Evolutionary conservation across 2,329 filamentous ascomycete genomes (phyloP).

Genomic region (Colletotrichum somersetense): DNA sequence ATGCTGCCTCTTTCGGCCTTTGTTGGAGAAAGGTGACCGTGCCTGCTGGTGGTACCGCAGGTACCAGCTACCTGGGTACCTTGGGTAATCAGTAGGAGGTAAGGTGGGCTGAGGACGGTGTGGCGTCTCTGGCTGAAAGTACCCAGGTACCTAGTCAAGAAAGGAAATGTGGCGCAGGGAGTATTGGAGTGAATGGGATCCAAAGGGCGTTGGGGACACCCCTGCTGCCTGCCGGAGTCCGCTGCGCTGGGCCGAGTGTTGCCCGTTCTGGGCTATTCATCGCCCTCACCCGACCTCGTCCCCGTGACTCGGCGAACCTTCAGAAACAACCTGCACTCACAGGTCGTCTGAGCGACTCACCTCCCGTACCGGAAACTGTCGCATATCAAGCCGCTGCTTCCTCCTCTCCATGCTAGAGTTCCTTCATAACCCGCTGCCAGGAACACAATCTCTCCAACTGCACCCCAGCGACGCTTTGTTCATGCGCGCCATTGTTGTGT

Average conservation of each 20-base stretch:
- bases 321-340: slow-evolving; percentile 21
- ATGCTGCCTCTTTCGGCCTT: background rate
- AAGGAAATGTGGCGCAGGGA: slow-evolving; percentile 31
- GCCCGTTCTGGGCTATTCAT: slow-evolving; percentile 29
- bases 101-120: slow-evolving; percentile 2
- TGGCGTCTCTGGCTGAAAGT: slow-evolving; percentile 23
- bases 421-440: slow-evolving; percentile 8
- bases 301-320: slow-evolving; percentile 34
- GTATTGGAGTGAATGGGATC: slow-evolving; percentile 3
- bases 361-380: slow-evolving; percentile 3
- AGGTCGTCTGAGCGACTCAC: slow-evolving; percentile 27
- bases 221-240: slow-evolving; percentile 39
- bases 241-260: slow-evolving; percentile 30
- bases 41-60: background rate
- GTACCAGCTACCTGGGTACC: too few relatives aligned
- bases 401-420: background rate
- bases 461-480: slow-evolving; percentile 25
- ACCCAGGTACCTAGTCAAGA: background rate
- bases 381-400: slow-evolving; percentile 29
- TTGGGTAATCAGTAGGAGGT: background rate
- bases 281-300: slow-evolving; percentile 39
- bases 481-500: slow-evolving; percentile 18
- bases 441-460: slow-evolving; percentile 29
- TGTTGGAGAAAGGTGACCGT: background rate
- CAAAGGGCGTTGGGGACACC: slow-evolving; percentile 17